These are phyloP conservation scores for Rhododendron simsii DNA, from an alignment of 148 eudicot genomes.

Conservation along the genomic window DNA sequence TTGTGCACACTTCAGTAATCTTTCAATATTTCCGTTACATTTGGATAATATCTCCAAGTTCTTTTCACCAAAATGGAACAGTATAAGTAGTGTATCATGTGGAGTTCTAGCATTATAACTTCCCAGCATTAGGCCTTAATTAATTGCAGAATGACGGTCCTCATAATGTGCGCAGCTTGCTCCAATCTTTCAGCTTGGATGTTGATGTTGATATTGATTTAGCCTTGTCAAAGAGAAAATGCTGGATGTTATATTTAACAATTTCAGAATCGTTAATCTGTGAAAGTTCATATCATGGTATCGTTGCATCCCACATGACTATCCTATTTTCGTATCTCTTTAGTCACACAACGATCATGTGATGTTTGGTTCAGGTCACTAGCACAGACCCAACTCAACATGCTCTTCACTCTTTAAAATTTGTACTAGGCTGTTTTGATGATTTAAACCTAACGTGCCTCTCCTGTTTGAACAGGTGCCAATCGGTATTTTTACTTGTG, in stretches of 20 bases:
- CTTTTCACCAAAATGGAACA: neutral
- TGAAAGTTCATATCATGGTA: neutral
- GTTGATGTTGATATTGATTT: neutral
- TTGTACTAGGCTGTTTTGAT: neutral
- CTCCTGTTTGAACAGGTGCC: slow-evolving; percentile 46
- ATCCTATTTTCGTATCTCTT: neutral
- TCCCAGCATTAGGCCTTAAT: neutral
- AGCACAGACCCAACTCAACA: neutral
- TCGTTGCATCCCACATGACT: neutral
- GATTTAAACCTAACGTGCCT: slow-evolving; percentile 14
- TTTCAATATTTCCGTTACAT: neutral
- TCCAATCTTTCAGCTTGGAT: neutral
- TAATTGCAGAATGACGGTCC: neutral
- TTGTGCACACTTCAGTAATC: neutral
- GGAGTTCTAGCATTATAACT: neutral
- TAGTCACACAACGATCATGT: neutral
- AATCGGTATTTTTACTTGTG: slow-evolving; percentile 80
- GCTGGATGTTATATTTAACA: neutral
- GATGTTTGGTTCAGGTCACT: neutral
- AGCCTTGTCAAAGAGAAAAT: neutral
- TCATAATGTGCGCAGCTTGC: neutral
- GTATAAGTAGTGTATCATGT: neutral
- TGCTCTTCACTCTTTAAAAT: neutral
- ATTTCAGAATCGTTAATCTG: neutral
- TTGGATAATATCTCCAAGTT: neutral